phyloP scores from a whole-genome alignment of 257 asterid species.

The Agastache rugosa region DNA sequence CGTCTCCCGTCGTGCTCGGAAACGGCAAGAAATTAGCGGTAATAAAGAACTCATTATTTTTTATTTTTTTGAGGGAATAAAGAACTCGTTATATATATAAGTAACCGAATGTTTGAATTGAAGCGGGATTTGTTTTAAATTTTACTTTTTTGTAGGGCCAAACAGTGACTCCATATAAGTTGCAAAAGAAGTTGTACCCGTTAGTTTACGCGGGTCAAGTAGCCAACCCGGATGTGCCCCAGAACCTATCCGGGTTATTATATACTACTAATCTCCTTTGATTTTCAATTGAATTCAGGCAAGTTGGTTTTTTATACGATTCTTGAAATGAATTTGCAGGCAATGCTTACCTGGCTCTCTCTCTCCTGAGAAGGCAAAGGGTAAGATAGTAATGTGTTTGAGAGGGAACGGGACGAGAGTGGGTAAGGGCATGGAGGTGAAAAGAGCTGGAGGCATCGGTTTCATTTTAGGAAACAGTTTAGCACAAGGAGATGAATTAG shows the following conservation, averaged over 20 bases:
- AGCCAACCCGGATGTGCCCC: constrained; percentile 44
- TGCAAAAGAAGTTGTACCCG: constrained; percentile 61
- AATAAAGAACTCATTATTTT: background rate
- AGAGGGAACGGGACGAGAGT: constrained; percentile 81
- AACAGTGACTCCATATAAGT: constrained; percentile 66
- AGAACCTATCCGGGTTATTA: constrained; percentile 57
- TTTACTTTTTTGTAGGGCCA: constrained; percentile 60
- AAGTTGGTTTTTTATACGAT: no score
- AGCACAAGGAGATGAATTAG: constrained; percentile 55
- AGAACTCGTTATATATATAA: no score
- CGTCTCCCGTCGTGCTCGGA: constrained; percentile 63
- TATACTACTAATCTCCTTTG: background rate
- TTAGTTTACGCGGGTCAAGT: constrained; percentile 76
- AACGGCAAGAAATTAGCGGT: constrained; percentile 65
- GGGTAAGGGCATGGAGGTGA: constrained; percentile 82
- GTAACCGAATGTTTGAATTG: background rate
- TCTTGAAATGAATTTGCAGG: constrained; percentile 44
- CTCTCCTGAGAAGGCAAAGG: constrained; percentile 64
- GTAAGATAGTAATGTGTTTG: constrained; percentile 79
- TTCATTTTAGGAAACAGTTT: constrained; percentile 65
- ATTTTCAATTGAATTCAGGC: background rate
- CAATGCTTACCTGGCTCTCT: constrained; percentile 86
- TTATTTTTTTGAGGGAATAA: no score
- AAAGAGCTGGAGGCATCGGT: constrained; percentile 88
- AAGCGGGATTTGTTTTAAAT: background rate